These are phyloP conservation scores for Scheffersomyces segobiensis DNA, from an alignment of 1,139 yeast genomes.

Conservation along the genomic window DNA sequence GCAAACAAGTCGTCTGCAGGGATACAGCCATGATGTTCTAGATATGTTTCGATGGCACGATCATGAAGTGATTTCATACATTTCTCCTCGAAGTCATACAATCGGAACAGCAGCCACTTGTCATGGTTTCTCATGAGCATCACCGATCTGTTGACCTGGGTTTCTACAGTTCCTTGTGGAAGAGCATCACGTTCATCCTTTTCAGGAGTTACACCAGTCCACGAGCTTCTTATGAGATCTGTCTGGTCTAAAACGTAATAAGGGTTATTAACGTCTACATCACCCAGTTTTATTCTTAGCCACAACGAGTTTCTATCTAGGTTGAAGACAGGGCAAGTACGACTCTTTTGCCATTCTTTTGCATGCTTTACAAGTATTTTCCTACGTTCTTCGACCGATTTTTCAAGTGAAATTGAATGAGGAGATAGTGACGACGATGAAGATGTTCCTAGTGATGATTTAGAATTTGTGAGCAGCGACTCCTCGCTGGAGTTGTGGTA, in stretches of 20 bases:
- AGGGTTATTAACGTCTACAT: not conserved
- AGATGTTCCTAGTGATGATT: not conserved
- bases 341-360: not conserved
- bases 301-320: not conserved
- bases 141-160: not conserved
- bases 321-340: not conserved
- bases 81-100: not conserved
- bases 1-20: not conserved
- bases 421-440: not conserved
- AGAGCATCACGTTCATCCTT: not conserved
- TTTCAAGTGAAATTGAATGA: not conserved
- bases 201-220: not conserved
- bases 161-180: not conserved
- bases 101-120: not conserved
- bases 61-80: not conserved
- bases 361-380: not conserved
- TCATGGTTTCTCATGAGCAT: not conserved
- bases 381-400: not conserved
- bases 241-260: not conserved
- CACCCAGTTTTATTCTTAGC: not conserved
- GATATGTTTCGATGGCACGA: not conserved
- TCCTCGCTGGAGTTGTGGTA: slow-evolving; percentile 2
- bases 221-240: not conserved
- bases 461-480: not conserved
- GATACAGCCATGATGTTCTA: not conserved